Base-by-base conservation (phyloP, 2,329 filamentous ascomycete genomes). In the Chaetomium sp. region DNA sequence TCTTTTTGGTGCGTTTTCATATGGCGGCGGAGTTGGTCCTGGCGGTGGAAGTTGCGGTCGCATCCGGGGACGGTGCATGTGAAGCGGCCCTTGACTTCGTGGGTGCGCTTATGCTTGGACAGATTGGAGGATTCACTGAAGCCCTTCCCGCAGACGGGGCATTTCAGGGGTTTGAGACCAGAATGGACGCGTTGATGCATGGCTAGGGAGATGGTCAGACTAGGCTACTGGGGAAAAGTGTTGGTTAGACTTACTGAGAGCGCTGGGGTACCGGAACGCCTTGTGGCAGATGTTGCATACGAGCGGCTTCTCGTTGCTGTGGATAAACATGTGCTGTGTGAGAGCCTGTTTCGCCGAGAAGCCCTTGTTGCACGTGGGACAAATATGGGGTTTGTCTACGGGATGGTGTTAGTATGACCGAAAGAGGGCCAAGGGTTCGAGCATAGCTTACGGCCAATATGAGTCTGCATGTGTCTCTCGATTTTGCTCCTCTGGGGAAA, bases 311-410 rank as follows among this genome's bases (percentile, higher is more conserved):
- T 86, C 83, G 47, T 87, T 85, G 0, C 87, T 88, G 71, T 91
- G 89, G 2, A 85, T 89, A 21, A 87, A 83, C 72, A 85, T 80
- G 70, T 91, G 89, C 72, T 90, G 88, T 50, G 86, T 83, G 7
- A 90, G 80, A 0, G 89, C 86, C 73, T 90, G 88, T 69, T 87
- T 85, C 2, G 87, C 87, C 0, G 88, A 90, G 70, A 90, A 86
- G 3, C 78, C 78, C 64, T 84, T 78, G 10, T 80, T 78, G 70
- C 88, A 91, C 23, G 80, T 77, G 1, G 78, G 72, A 67, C 86
- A 89, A 53, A 79, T 77, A 63, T 83, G 86, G 7, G 85, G 84
- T 74, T 89, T 89, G 71, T 82, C 87, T 88, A n/a, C 21, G 33
- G 23, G n/a, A 8, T 12, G 19, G 57, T 19, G 55, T 65, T 54